Conservation (phyloP, 306 rosid species). For the Pyrus betulifolia region DNA sequence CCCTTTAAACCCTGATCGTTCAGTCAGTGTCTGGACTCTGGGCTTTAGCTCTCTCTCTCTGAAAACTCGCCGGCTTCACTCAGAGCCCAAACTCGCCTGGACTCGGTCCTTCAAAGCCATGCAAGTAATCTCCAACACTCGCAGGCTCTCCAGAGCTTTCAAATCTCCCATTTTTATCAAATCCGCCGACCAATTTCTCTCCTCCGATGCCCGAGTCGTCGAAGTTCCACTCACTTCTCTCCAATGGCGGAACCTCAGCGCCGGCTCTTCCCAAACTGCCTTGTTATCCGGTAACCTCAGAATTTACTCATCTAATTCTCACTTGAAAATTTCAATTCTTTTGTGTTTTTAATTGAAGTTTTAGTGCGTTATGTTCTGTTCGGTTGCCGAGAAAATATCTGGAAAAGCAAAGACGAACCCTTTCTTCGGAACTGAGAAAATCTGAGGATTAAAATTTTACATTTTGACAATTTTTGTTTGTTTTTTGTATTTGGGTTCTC, state of each 20-base stretch:
- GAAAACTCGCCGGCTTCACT: constrained; percentile 37
- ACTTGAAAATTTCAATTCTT: background rate
- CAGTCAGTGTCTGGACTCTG: background rate
- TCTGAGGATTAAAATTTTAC: background rate
- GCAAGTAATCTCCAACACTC: constrained; percentile 56
- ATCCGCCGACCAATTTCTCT: constrained; percentile 30
- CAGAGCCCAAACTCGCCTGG: constrained; percentile 13
- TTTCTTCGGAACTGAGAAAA: background rate
- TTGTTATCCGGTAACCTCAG: constrained; percentile 30
- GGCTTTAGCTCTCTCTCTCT: background rate
- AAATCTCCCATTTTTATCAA: constrained; percentile 33
- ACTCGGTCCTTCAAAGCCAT: constrained; percentile 34
- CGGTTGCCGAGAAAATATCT: background rate
- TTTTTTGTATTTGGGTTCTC: background rate
- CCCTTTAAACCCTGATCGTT: constrained; percentile 41
- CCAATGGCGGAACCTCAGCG: constrained; percentile 25
- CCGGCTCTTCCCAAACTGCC: constrained; percentile 14
- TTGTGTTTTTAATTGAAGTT: background rate
- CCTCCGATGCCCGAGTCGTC: constrained; percentile 21
- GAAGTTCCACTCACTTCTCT: constrained; percentile 18
- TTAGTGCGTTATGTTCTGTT: background rate
- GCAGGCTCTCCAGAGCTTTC: constrained; percentile 43
- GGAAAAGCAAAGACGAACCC: background rate
- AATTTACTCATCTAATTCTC: background rate
- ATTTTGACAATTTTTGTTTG: background rate